phyloP scores from a whole-genome alignment of 208 protist genomes.

The Crithidia brevicula region DNA sequence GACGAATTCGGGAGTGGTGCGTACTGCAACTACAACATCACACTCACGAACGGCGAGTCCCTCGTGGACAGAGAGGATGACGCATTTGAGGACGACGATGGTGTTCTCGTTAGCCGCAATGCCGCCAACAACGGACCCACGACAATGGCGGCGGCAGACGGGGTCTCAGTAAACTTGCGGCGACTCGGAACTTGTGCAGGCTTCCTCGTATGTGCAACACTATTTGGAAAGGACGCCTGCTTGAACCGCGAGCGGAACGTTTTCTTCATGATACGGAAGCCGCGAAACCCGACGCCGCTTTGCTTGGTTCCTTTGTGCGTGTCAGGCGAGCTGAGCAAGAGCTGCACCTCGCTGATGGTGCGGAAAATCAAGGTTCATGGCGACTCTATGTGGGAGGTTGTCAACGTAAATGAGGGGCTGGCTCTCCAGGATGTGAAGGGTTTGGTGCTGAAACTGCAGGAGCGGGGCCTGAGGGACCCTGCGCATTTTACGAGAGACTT shows the following conservation, averaged over 20 bases:
- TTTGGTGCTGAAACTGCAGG: constrained; percentile 56
- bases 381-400: constrained; percentile 70
- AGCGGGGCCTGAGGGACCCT: constrained; percentile 61
- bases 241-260: constrained; percentile 44
- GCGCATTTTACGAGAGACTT: constrained; percentile 49
- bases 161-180: constrained; percentile 61
- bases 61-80: constrained; percentile 6
- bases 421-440: constrained; percentile 56
- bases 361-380: constrained; percentile 51
- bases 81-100: constrained; percentile 21
- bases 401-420: constrained; percentile 66
- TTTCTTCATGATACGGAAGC: constrained; percentile 67
- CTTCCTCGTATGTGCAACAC: constrained; percentile 57
- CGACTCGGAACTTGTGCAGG: constrained; percentile 52
- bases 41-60: constrained; percentile 14
- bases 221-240: constrained; percentile 52
- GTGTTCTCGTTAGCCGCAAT: constrained; percentile 20
- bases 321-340: constrained; percentile 34
- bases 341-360: constrained; percentile 72
- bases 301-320: constrained; percentile 61
- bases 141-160: constrained; percentile 67
- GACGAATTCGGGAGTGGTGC: constrained; percentile 36
- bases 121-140: constrained; percentile 32
- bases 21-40: constrained; percentile 64
- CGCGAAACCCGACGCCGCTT: constrained; percentile 41